Conservation (phyloP, 495 filamentous ascomycete species). For the Barbatosphaeria neglecta region DNA sequence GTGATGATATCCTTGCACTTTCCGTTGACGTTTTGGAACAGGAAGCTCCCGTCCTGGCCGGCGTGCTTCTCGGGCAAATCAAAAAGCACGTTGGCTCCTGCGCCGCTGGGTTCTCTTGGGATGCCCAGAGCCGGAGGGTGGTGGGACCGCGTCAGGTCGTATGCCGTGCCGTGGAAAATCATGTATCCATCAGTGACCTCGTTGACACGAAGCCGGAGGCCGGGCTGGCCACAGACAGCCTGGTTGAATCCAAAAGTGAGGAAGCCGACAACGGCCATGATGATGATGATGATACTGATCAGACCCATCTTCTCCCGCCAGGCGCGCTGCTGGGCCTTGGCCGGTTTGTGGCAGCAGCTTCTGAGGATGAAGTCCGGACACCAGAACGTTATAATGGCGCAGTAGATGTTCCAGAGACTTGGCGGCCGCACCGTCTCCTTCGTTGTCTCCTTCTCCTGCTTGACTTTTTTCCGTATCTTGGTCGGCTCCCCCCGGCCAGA, state of each 20-base stretch:
- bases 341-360: conserved; percentile 71
- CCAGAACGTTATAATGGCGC: conserved; percentile 88
- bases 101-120: conserved; percentile 31
- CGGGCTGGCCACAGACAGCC: conserved; percentile 64
- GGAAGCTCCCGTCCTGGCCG: conserved; percentile 85
- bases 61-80: conserved; percentile 70
- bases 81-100: conserved; percentile 64
- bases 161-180: conserved; percentile 91
- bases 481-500: conserved; percentile 21
- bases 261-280: conserved; percentile 86
- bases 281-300: conserved; percentile 80
- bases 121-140: conserved; percentile 79
- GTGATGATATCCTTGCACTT: conserved; percentile 90
- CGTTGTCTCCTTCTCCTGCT: conserved; percentile 41
- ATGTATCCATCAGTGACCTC: conserved; percentile 70
- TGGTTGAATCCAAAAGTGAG: conserved; percentile 94
- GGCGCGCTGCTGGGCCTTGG: conserved; percentile 78
- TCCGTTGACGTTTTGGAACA: conserved; percentile 98
- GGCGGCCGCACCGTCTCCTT: conserved; percentile 63
- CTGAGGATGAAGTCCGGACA: conserved; percentile 71
- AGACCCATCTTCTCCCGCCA: conserved; percentile 99
- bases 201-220: conserved; percentile 65
- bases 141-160: conserved; percentile 58
- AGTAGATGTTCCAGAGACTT: conserved; percentile 92
- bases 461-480: conserved; percentile 50